Evolutionary conservation across 1,284 basidiomycete genomes (phyloP).

Genomic region (Jaminaea rosea): DNA sequence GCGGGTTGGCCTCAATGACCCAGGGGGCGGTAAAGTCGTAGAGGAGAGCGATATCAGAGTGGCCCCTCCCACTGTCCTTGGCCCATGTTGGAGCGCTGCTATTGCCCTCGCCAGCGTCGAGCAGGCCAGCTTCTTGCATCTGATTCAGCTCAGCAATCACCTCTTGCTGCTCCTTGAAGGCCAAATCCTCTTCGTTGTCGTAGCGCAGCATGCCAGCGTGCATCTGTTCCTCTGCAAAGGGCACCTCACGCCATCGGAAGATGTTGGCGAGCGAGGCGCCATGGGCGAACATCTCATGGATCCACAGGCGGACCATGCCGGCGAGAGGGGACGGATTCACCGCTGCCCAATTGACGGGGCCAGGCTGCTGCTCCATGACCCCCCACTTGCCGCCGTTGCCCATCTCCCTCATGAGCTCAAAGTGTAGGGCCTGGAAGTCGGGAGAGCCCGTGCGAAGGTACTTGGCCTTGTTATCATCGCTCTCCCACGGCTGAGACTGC

Average conservation of each 20-base stretch:
- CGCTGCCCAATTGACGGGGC: slow-evolving; percentile 20
- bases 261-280: slow-evolving; percentile 21
- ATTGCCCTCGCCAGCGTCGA: background rate
- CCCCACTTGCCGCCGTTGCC: slow-evolving; percentile 18
- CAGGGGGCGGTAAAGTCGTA: slow-evolving; percentile 17
- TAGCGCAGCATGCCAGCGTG: slow-evolving; percentile 25
- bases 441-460: slow-evolving; percentile 20
- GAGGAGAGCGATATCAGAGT: slow-evolving; percentile 17
- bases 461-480: slow-evolving; percentile 16
- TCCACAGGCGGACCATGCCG: slow-evolving; percentile 23
- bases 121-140: slow-evolving; percentile 9
- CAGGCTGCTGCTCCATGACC: slow-evolving; percentile 26
- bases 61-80: slow-evolving; percentile 3
- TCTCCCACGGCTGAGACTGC: slow-evolving; percentile 17
- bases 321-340: slow-evolving; percentile 16
- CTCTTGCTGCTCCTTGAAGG: slow-evolving; percentile 22
- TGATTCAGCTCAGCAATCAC: slow-evolving; percentile 17
- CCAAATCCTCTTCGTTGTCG: slow-evolving; percentile 21
- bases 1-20: slow-evolving; percentile 22
- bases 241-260: slow-evolving; percentile 27
- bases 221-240: slow-evolving; percentile 29
- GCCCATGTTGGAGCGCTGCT: background rate
- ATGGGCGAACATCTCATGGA: slow-evolving; percentile 25
- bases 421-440: slow-evolving; percentile 21
- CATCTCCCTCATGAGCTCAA: slow-evolving; percentile 9